Evolutionary conservation across 495 filamentous ascomycete genomes (phyloP).

Genomic region (Neurospora sp.): DNA sequence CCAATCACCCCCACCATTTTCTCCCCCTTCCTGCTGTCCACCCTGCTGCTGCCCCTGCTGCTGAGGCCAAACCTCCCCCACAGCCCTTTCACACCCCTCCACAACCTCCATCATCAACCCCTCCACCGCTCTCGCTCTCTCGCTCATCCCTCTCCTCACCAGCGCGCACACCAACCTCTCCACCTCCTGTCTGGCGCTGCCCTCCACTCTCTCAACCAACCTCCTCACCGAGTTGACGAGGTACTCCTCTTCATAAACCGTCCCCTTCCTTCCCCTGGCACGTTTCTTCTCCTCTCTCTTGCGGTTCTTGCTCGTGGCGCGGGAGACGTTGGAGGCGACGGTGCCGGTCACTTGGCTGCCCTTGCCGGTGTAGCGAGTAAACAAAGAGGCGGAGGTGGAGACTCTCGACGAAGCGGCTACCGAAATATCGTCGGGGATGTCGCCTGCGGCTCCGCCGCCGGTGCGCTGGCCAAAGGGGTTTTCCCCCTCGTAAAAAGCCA

Average conservation of each 20-base stretch:
- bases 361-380: slow-evolving; percentile 82
- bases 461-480: slow-evolving; percentile 23
- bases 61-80: slow-evolving; percentile 58
- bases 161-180: slow-evolving; percentile 62
- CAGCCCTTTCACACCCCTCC: slow-evolving; percentile 50
- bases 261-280: slow-evolving; percentile 88
- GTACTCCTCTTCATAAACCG: slow-evolving; percentile 96
- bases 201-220: slow-evolving; percentile 75
- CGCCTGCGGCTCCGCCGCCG: slow-evolving; percentile 40
- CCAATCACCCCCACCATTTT: slow-evolving; percentile 10
- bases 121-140: slow-evolving; percentile 72
- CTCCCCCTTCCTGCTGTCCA: slow-evolving; percentile 13
- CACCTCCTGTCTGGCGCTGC: slow-evolving; percentile 51
- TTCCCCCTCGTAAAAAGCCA: slow-evolving; percentile 67
- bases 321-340: slow-evolving; percentile 49
- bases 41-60: slow-evolving; percentile 15
- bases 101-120: slow-evolving; percentile 59
- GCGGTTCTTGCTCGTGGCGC: slow-evolving; percentile 74
- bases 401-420: slow-evolving; percentile 76
- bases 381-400: slow-evolving; percentile 68
- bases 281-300: slow-evolving; percentile 87
- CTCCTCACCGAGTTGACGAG: slow-evolving; percentile 82
- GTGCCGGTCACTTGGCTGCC: slow-evolving; percentile 51
- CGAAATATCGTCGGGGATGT: slow-evolving; percentile 85
- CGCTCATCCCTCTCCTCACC: slow-evolving; percentile 71